phyloP scores from a whole-genome alignment of 2,329 filamentous ascomycete genomes.

The Chaetomium sp. region DNA sequence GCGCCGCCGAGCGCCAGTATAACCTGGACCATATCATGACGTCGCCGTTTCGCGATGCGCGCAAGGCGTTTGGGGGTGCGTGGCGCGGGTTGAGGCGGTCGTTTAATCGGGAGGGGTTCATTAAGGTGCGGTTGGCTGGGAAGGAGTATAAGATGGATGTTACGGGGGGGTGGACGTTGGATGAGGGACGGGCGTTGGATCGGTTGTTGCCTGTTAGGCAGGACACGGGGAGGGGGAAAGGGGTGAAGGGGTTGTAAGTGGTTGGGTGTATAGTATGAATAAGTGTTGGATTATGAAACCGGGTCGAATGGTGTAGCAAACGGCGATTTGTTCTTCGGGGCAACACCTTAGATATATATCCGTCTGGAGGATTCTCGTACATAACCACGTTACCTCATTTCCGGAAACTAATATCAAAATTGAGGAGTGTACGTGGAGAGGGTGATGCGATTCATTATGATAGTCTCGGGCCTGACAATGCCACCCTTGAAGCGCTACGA shows the following conservation, averaged over 20 bases:
- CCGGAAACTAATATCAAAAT: too few relatives aligned
- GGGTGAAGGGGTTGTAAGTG: neutral
- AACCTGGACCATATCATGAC: constrained; percentile 52
- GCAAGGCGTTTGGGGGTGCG: constrained; percentile 35
- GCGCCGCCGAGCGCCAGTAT: constrained; percentile 39
- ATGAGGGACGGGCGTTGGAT: constrained; percentile 53
- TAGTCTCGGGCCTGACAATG: too few relatives aligned
- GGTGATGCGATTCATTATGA: too few relatives aligned
- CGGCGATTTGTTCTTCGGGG: too few relatives aligned
- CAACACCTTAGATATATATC: too few relatives aligned
- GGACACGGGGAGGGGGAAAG: constrained; percentile 4
- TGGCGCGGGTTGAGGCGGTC: constrained; percentile 43
- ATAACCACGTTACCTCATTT: too few relatives aligned
- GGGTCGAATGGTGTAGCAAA: neutral
- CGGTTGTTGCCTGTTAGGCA: constrained; percentile 39
- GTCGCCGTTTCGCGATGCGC: constrained; percentile 48
- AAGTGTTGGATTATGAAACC: neutral
- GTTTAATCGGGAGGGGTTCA: constrained; percentile 52
- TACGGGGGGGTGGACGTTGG: constrained; percentile 50
- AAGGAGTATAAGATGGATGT: constrained; percentile 53
- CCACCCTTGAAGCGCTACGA: too few relatives aligned
- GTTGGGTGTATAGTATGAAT: neutral
- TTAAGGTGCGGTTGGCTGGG: constrained; percentile 42
- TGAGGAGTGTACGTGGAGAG: too few relatives aligned
- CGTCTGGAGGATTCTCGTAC: too few relatives aligned